phyloP scores from a whole-genome alignment of 2,329 filamentous ascomycete genomes.

The Clathrospora elynae region DNA sequence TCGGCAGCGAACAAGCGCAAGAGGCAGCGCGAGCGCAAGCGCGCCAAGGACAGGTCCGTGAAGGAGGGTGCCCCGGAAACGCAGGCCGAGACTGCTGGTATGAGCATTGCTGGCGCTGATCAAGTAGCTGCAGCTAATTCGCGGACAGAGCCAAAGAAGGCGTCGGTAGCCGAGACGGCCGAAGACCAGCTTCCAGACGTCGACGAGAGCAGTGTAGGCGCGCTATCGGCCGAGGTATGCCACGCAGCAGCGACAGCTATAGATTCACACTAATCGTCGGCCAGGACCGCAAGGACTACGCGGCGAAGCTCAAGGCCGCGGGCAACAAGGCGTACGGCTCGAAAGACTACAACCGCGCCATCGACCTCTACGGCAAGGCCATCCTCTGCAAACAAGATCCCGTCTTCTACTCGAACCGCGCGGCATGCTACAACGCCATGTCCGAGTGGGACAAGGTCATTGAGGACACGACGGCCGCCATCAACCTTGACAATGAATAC shows the following conservation, averaged over 20 bases:
- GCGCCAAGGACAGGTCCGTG: slow-evolving; percentile 73
- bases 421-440: slow-evolving; percentile 94
- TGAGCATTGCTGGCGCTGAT: neutral
- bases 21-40: slow-evolving; percentile 87
- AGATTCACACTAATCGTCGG: neutral
- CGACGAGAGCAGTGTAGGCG: slow-evolving; percentile 52
- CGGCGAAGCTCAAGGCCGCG: slow-evolving; percentile 88
- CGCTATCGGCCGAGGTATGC: slow-evolving; percentile 51
- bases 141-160: slow-evolving; percentile 42
- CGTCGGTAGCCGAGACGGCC: slow-evolving; percentile 44
- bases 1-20: slow-evolving; percentile 64
- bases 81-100: slow-evolving; percentile 38
- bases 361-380: slow-evolving; percentile 92
- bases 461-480: slow-evolving; percentile 92
- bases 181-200: slow-evolving; percentile 57
- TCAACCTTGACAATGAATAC: slow-evolving; percentile 92
- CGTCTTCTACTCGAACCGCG: slow-evolving; percentile 98
- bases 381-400: slow-evolving; percentile 97
- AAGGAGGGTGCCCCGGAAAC: slow-evolving; percentile 55
- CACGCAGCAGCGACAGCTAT: neutral
- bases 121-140: slow-evolving; percentile 29
- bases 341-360: slow-evolving; percentile 92
- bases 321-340: slow-evolving; percentile 96
- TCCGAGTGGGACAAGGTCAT: slow-evolving; percentile 94
- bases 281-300: slow-evolving; percentile 82